phyloP scores from a whole-genome alignment of 164 flowering plant species.

The Magnolia sinica region DNA sequence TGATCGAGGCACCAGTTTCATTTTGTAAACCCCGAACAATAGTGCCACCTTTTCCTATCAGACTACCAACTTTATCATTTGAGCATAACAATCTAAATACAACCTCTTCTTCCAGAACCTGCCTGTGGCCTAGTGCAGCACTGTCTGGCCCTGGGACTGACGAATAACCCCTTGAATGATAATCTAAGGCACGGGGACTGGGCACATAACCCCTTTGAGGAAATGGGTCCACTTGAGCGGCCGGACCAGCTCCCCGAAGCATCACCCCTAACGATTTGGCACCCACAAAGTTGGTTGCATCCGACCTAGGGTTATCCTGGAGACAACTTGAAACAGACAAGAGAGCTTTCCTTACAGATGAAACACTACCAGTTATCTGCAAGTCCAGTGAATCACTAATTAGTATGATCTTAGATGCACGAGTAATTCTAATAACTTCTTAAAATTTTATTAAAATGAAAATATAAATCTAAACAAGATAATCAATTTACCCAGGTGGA shows the following conservation, averaged over 20 bases:
- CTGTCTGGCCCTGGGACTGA: conserved; percentile 30
- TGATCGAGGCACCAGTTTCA: conserved; percentile 60
- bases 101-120: conserved; percentile 42
- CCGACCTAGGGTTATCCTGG: conserved; percentile 39
- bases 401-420: not conserved
- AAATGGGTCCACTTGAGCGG: conserved; percentile 31
- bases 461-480: not conserved
- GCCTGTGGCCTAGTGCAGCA: conserved; percentile 25
- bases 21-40: conserved; percentile 39
- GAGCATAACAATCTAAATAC: conserved; percentile 50
- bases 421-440: too few relatives aligned
- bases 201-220: conserved; percentile 31
- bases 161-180: conserved; percentile 35
- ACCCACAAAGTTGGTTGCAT: conserved; percentile 19
- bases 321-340: conserved; percentile 47
- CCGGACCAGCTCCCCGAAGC: conserved; percentile 23
- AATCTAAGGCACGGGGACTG: conserved; percentile 25
- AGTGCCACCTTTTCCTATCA: conserved; percentile 65
- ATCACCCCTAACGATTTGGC: conserved; percentile 17
- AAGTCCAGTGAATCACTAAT: conserved; percentile 11
- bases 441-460: not conserved
- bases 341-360: conserved; percentile 54
- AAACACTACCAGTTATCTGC: conserved; percentile 49
- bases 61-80: conserved; percentile 46
- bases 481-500: not conserved